These are phyloP conservation scores for Leccinum subrobustum DNA, from an alignment of 1,284 basidiomycete genomes.

Conservation along the genomic window DNA sequence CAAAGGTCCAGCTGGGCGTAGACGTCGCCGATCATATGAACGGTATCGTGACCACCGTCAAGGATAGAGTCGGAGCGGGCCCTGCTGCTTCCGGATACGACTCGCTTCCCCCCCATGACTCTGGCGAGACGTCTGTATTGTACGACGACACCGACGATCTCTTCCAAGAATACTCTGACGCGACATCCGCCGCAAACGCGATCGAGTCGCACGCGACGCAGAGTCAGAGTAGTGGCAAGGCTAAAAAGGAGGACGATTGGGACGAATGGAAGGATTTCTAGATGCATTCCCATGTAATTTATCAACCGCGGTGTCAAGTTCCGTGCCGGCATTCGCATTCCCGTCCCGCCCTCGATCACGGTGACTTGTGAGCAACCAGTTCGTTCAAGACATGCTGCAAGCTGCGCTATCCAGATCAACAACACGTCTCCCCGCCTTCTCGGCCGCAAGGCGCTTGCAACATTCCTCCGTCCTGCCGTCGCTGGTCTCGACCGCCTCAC, in stretches of 20 bases:
- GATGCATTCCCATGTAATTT: slow-evolving; percentile 15
- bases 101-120: slow-evolving; percentile 48
- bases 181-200: slow-evolving; percentile 13
- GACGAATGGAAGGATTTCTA: slow-evolving; percentile 81
- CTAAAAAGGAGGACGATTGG: slow-evolving; percentile 57
- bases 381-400: slow-evolving; percentile 23
- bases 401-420: slow-evolving; percentile 17
- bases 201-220: slow-evolving; percentile 23
- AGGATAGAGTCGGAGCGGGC: slow-evolving; percentile 46
- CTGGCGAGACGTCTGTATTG: slow-evolving; percentile 52
- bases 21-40: slow-evolving; percentile 74
- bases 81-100: slow-evolving; percentile 56
- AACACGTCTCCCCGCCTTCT: background rate
- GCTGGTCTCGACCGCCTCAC: slow-evolving; percentile 61
- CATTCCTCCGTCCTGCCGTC: slow-evolving; percentile 76
- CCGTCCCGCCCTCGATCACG: background rate
- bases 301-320: slow-evolving; percentile 15
- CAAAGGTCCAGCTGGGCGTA: slow-evolving; percentile 70
- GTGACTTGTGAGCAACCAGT: background rate
- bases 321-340: slow-evolving; percentile 20
- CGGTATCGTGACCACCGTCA: slow-evolving; percentile 56
- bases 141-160: slow-evolving; percentile 58
- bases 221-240: slow-evolving; percentile 24
- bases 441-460: slow-evolving; percentile 37
- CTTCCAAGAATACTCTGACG: slow-evolving; percentile 50